phyloP scores from a whole-genome alignment of 208 protist species.

The Borovskyia barvae region DNA sequence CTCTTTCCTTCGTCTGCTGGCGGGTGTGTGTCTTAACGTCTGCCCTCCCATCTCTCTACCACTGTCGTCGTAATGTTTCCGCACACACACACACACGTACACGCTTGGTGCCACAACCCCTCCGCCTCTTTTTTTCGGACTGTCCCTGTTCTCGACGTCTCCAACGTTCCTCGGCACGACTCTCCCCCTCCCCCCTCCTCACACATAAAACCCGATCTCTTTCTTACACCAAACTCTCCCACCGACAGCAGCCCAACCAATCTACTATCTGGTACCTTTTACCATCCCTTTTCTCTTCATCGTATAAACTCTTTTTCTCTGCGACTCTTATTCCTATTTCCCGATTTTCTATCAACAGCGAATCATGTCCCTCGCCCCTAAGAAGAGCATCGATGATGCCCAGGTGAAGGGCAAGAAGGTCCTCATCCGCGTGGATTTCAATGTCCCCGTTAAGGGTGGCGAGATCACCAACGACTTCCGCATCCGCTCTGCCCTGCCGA shows the following conservation, averaged over 20 bases:
- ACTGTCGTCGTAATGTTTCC: no score
- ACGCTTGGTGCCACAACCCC: no score
- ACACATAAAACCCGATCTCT: no score
- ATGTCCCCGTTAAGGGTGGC: constrained; percentile 96
- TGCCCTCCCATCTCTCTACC: no score
- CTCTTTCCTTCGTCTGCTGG: no score
- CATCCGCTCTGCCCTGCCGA: constrained; percentile 94
- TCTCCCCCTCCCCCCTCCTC: no score
- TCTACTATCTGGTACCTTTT: neutral
- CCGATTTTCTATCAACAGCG: neutral
- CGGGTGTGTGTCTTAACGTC: no score
- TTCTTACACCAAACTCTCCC: neutral
- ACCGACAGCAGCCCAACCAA: neutral
- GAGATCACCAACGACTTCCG: constrained; percentile 95
- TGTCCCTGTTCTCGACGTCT: no score
- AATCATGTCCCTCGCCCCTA: constrained; percentile 52
- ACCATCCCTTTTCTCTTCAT: neutral
- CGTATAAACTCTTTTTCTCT: neutral
- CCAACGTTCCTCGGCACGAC: no score
- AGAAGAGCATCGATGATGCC: constrained; percentile 80
- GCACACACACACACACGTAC: no score
- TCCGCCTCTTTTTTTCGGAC: no score
- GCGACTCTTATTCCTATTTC: neutral
- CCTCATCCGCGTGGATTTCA: constrained; percentile 97
- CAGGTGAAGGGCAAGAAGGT: constrained; percentile 92